Base-by-base conservation (phyloP, 768 basidiomycete species). In the Suillus bovinus region DNA sequence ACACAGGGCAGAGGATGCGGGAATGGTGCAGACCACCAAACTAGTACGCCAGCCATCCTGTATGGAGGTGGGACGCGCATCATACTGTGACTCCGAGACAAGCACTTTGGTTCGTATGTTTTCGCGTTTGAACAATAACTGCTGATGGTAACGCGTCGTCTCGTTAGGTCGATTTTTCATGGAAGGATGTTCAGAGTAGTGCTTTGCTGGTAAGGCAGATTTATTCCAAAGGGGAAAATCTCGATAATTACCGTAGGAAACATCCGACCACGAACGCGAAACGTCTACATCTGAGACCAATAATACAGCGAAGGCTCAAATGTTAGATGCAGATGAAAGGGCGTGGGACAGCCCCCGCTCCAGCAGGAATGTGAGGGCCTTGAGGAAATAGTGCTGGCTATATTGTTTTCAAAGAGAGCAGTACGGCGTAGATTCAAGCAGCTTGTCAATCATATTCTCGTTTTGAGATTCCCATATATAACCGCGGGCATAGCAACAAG, bases 241-340 rank as follows among this genome's bases (percentile, higher is more conserved):
- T 60, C 17, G 54, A 62, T 39, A 0, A 22, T 27, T 24, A 38
- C 13, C 29, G 68, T 69, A 70, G 33, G 63, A 54, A 1, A 55
- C 33, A 11, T 70, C 63, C 52, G 53, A 59, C 38, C 61, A 61
- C 41, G 66, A 69, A 39, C 52, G 65, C 36, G 62, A 50, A 4
- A 27, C 22, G 36, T 41, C 55, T 46, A 61, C 34, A 64, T 42
- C 13, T 42, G 3, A 34, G 24, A 22, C 11, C 64, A 27, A 61
- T 27, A 5, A 61, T 22, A 14, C 17, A 13, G 0, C 47, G 11
- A 50, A 59, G 61, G 60, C 60, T 38, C 52, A 74, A 44, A 74
- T 74, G 69, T 70, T 80, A 10, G 74, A 74, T n/a, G 67, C 68
- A 5, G 77, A 82, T 57, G 74, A 81, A 61, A 71, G 71, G 57